A percentile compares a stretch with the other conserved stretches of the same genome.
phyloP scores from a whole-genome alignment of 2,329 filamentous ascomycete genomes.

The Stagonosporopsis chrysanthemi region DNA sequence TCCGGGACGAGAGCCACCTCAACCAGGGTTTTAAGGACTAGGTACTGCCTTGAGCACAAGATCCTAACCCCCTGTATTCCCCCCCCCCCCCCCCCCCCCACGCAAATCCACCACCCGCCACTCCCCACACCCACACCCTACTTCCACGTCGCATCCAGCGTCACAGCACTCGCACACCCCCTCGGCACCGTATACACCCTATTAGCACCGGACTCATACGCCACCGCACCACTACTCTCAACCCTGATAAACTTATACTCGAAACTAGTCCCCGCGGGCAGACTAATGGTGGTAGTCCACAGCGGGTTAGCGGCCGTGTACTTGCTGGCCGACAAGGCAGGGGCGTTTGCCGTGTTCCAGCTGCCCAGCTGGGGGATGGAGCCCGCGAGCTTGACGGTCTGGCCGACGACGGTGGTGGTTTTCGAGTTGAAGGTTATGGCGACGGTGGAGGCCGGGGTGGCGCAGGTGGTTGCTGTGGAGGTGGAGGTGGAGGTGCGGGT shows the following conservation, averaged over 20 bases:
- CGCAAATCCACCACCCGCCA: too few relatives aligned
- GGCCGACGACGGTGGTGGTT: slow-evolving; percentile 57
- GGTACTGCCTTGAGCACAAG: slow-evolving; percentile 27
- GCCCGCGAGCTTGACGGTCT: slow-evolving; percentile 58
- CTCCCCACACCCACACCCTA: slow-evolving; percentile 8
- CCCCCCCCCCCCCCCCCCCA: too few relatives aligned
- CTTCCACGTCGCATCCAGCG: slow-evolving; percentile 35
- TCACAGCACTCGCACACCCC: slow-evolving; percentile 28
- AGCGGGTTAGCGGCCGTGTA: slow-evolving; percentile 56
- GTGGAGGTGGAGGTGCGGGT: slow-evolving; percentile 24
- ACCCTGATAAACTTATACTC: slow-evolving; percentile 57
- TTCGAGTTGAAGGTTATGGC: slow-evolving; percentile 57
- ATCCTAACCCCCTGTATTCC: too few relatives aligned
- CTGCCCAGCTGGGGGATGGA: slow-evolving; percentile 53
- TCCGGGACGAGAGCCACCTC: too few relatives aligned
- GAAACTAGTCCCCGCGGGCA: slow-evolving; percentile 54
- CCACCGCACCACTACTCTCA: slow-evolving; percentile 55
- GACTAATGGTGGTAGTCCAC: slow-evolving; percentile 54
- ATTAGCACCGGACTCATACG: slow-evolving; percentile 56
- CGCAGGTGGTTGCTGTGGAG: slow-evolving; percentile 26
- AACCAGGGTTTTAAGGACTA: too few relatives aligned
- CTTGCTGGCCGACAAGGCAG: slow-evolving; percentile 51
- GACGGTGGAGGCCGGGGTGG: slow-evolving; percentile 37
- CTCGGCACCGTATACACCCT: slow-evolving; percentile 49
- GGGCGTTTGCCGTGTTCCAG: slow-evolving; percentile 53